Conservation (phyloP, 495 filamentous ascomycete genomes). For the Geoglossum glabrum region DNA sequence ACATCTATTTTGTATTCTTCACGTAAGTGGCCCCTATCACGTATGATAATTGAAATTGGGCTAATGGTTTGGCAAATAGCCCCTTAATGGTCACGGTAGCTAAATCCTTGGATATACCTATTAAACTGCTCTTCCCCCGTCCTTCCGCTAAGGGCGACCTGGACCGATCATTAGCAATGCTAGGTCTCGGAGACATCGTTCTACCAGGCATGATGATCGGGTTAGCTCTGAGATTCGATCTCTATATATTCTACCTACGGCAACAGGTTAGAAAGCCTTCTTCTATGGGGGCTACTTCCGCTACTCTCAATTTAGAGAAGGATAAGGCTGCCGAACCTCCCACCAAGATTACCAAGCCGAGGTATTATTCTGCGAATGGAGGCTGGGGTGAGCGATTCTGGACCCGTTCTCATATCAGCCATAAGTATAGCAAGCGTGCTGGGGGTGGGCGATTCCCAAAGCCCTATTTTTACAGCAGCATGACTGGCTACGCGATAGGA, state of each 20-base stretch:
- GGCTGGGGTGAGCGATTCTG: constrained; percentile 78
- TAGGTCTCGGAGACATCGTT: constrained; percentile 85
- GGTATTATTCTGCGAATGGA: constrained; percentile 39
- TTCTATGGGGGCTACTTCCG: not conserved
- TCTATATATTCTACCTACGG: constrained; percentile 58
- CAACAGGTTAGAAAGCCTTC: constrained; percentile 22
- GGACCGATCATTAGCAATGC: constrained; percentile 44
- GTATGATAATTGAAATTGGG: not conserved
- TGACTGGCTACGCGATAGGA: constrained; percentile 60
- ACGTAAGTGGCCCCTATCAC: constrained; percentile 29
- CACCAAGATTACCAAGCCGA: constrained; percentile 26
- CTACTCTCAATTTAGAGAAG: not conserved
- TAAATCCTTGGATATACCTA: constrained; percentile 72
- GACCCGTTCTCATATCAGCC: constrained; percentile 22
- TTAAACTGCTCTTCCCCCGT: constrained; percentile 76
- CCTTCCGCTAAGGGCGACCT: constrained; percentile 25
- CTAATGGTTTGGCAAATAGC: constrained; percentile 8
- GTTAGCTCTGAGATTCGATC: constrained; percentile 73
- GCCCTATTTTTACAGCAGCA: constrained; percentile 63
- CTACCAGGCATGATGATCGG: constrained; percentile 87
- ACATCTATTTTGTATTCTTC: constrained; percentile 94
- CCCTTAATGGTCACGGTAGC: constrained; percentile 94
- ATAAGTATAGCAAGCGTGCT: not conserved
- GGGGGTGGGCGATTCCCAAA: constrained; percentile 42
- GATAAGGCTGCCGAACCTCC: constrained; percentile 9